Evolutionary conservation across 352 stramenopile genomes (phyloP).

Genomic region (Phytopythium delawarense): DNA sequence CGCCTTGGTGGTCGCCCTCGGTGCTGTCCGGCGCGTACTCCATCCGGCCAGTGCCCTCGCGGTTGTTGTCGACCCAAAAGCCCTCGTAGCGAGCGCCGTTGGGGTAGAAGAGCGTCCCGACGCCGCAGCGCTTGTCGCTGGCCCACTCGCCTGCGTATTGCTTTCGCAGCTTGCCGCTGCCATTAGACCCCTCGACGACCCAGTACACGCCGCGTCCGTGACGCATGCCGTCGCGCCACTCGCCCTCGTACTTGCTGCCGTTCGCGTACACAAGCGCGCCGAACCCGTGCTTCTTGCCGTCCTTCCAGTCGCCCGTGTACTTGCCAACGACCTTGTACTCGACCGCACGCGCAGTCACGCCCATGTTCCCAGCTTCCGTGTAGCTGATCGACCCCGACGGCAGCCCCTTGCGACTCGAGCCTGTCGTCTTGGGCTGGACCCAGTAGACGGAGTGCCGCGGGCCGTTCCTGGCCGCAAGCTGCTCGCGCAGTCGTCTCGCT

Average conservation of each 20-base stretch:
- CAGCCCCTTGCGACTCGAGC: conserved; percentile 21
- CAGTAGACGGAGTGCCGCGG: conserved; percentile 78
- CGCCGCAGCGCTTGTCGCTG: conserved; percentile 64
- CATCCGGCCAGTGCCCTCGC: conserved; percentile 75
- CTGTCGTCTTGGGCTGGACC: conserved; percentile 45
- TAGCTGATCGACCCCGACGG: conserved; percentile 32
- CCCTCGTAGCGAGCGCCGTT: conserved; percentile 82
- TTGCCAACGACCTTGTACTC: conserved; percentile 69
- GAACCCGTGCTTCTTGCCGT: conserved; percentile 91
- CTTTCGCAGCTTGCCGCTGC: conserved; percentile 55
- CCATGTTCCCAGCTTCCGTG: conserved; percentile 29
- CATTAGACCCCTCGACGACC: conserved; percentile 45
- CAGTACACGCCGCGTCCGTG: conserved; percentile 81
- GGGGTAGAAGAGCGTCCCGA: conserved; percentile 80
- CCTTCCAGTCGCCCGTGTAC: conserved; percentile 93
- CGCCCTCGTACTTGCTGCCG: conserved; percentile 89
- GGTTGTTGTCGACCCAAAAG: conserved; percentile 69
- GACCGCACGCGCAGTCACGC: conserved; percentile 26
- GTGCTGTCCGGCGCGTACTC: conserved; percentile 13
- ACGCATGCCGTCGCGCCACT: conserved; percentile 78
- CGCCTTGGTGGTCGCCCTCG: conserved; percentile 73
- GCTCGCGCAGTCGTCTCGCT: conserved; percentile 45
- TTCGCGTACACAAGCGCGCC: conserved; percentile 88
- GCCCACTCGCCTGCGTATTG: conserved; percentile 83
- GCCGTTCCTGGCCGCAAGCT: conserved; percentile 57